These are phyloP conservation scores for Hypoxylon trugodes DNA, from an alignment of 495 filamentous ascomycete genomes.

Conservation along the genomic window DNA sequence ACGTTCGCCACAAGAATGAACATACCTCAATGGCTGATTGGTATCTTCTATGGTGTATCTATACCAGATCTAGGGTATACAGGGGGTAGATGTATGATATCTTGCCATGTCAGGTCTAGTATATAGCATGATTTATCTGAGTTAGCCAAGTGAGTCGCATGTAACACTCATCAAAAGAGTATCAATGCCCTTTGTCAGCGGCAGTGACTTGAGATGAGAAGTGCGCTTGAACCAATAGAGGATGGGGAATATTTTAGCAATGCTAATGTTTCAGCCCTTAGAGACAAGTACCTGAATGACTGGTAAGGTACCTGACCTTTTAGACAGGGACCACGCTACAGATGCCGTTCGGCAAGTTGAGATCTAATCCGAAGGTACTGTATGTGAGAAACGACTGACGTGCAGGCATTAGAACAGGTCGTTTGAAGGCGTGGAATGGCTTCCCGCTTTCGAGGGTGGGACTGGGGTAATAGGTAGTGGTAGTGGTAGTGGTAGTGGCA, in stretches of 20 bases:
- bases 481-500: too few species aligned
- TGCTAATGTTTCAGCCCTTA: constrained; percentile 35
- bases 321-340: constrained; percentile 24
- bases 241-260: background rate
- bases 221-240: constrained; percentile 16
- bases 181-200: constrained; percentile 30
- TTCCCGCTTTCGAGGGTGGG: constrained; percentile 19
- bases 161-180: constrained; percentile 24
- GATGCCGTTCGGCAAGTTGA: constrained; percentile 35
- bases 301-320: background rate
- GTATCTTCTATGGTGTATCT: constrained; percentile 28
- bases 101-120: constrained; percentile 37
- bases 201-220: background rate
- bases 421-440: constrained; percentile 24
- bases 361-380: constrained; percentile 34
- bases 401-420: constrained; percentile 24
- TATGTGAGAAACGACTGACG: constrained; percentile 36
- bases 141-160: constrained; percentile 28
- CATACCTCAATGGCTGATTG: constrained; percentile 23
- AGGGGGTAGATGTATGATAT: constrained; percentile 39
- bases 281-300: too few species aligned
- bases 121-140: constrained; percentile 38
- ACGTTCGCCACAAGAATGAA: constrained; percentile 32
- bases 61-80: constrained; percentile 30
- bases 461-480: constrained; percentile 32